Evolutionary conservation across 208 protist genomes (phyloP).

Genomic region (Trypanosomatidae sp.): DNA sequence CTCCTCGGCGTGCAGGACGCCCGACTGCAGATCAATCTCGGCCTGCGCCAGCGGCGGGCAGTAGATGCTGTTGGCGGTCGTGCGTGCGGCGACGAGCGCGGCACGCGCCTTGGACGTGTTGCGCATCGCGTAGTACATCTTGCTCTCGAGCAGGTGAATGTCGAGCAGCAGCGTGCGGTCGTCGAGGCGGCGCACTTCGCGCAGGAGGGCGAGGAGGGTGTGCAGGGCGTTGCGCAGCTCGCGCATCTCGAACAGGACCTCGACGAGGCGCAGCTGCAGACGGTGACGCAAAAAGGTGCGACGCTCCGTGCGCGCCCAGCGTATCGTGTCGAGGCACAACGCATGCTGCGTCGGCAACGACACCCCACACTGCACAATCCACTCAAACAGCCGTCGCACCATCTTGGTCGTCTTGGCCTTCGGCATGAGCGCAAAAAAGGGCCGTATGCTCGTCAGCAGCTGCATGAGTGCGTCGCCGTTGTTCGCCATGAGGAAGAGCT

Average conservation of each 20-base stretch:
- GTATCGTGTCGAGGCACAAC: conserved; percentile 91
- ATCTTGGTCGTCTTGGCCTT: conserved; percentile 90
- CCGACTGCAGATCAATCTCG: conserved; percentile 95
- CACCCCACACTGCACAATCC: conserved; percentile 66
- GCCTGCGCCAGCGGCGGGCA: conserved; percentile 96
- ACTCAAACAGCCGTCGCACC: conserved; percentile 81
- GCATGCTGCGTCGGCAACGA: conserved; percentile 71
- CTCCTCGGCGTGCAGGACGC: conserved; percentile 96
- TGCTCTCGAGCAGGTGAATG: conserved; percentile 95
- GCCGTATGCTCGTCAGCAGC: conserved; percentile 42
- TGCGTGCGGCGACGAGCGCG: conserved; percentile 93
- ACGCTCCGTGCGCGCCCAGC: conserved; percentile 92
- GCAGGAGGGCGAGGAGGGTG: conserved; percentile 69
- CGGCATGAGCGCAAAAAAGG: conserved; percentile 71
- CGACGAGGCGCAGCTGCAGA: conserved; percentile 88
- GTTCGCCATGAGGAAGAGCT: conserved; percentile 32
- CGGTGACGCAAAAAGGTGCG: conserved; percentile 95
- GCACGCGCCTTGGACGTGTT: conserved; percentile 91
- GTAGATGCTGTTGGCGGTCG: conserved; percentile 97
- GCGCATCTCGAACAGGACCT: conserved; percentile 86
- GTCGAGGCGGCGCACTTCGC: conserved; percentile 95
- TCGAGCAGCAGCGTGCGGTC: conserved; percentile 97
- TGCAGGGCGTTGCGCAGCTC: conserved; percentile 70
- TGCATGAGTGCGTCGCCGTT: conserved; percentile 41
- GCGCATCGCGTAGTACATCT: conserved; percentile 89